phyloP scores from a whole-genome alignment of 2,329 filamentous ascomycete species.

The Beauveria sp. region DNA sequence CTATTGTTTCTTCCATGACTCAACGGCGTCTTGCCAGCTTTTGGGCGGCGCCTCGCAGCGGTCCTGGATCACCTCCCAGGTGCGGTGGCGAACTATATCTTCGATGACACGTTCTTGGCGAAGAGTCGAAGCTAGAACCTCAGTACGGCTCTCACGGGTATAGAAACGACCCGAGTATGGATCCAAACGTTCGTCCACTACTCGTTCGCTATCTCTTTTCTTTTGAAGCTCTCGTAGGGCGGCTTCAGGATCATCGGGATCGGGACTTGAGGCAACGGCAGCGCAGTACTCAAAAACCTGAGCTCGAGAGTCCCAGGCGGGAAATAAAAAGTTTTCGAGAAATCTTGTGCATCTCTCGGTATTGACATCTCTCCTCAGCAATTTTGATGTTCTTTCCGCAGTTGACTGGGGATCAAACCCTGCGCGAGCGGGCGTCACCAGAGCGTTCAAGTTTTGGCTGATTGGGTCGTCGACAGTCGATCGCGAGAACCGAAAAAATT shows the following conservation, averaged over 20 bases:
- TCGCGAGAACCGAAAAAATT: conserved; percentile 84
- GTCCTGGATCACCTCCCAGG: conserved; percentile 71
- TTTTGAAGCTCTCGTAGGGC: conserved; percentile 63
- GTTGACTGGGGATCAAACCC: conserved; percentile 79
- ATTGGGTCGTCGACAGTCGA: conserved; percentile 88
- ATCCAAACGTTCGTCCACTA: conserved; percentile 83
- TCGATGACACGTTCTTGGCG: conserved; percentile 72
- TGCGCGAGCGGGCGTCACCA: conserved; percentile 63
- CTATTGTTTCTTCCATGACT: conserved; percentile 45
- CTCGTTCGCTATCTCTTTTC: conserved; percentile 59
- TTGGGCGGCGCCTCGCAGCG: conserved; percentile 57
- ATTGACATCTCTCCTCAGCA: conserved; percentile 48
- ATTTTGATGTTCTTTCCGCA: conserved; percentile 48
- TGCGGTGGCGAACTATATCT: conserved; percentile 69
- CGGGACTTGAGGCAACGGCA: conserved; percentile 75
- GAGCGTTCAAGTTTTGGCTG: conserved; percentile 82
- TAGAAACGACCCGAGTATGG: conserved; percentile 85
- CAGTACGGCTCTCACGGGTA: conserved; percentile 69
- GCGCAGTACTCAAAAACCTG: conserved; percentile 87
- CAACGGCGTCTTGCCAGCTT: conserved; percentile 59
- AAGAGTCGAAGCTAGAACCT: conserved; percentile 65
- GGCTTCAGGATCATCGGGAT: conserved; percentile 78
- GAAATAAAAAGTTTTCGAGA: conserved; percentile 72
- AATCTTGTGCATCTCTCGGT: conserved; percentile 60
- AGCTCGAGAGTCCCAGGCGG: conserved; percentile 76